Conservation (phyloP, 106 monocot species). For the Phalaenopsis equestris region DNA sequence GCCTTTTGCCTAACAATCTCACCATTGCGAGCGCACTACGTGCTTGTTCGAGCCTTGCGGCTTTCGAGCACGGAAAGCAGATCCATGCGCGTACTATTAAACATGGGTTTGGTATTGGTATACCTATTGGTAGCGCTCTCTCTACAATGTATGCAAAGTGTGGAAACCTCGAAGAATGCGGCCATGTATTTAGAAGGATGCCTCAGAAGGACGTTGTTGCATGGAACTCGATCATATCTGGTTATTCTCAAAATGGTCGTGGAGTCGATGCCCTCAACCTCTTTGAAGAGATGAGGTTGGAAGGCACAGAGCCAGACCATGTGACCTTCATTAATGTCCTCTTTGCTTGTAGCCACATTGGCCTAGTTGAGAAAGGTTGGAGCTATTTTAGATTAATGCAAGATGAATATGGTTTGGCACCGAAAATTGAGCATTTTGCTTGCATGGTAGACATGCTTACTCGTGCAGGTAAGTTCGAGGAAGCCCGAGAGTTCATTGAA, state of each 20-base stretch:
- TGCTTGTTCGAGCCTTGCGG: conserved; percentile 49
- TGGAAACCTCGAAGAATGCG: conserved; percentile 42
- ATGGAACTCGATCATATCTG: conserved; percentile 75
- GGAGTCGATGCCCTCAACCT: conserved; percentile 40
- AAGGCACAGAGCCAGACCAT: conserved; percentile 35
- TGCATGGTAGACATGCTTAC: conserved; percentile 71
- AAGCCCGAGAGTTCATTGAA: conserved; percentile 52
- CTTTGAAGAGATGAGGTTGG: conserved; percentile 49
- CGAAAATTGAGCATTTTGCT: conserved; percentile 55
- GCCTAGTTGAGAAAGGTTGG: conserved; percentile 65
- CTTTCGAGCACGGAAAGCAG: conserved; percentile 49
- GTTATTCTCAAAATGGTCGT: conserved; percentile 56
- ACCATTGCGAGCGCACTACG: conserved; percentile 50
- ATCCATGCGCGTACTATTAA: conserved; percentile 46
- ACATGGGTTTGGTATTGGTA: conserved; percentile 39
- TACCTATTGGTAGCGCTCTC: conserved; percentile 54
- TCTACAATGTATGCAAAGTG: conserved; percentile 65
- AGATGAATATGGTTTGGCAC: conserved; percentile 27
- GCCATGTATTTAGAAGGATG: conserved; percentile 45
- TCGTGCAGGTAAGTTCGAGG: conserved; percentile 37
- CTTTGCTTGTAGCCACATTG: conserved; percentile 60
- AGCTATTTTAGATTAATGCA: conserved; percentile 46
- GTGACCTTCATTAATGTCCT: conserved; percentile 61
- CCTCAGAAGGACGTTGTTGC: conserved; percentile 42
- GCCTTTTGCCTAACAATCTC: conserved; percentile 44